These are phyloP conservation scores for Brettanomyces anomalus DNA, from an alignment of 805 yeast species.

Conservation along the genomic window DNA sequence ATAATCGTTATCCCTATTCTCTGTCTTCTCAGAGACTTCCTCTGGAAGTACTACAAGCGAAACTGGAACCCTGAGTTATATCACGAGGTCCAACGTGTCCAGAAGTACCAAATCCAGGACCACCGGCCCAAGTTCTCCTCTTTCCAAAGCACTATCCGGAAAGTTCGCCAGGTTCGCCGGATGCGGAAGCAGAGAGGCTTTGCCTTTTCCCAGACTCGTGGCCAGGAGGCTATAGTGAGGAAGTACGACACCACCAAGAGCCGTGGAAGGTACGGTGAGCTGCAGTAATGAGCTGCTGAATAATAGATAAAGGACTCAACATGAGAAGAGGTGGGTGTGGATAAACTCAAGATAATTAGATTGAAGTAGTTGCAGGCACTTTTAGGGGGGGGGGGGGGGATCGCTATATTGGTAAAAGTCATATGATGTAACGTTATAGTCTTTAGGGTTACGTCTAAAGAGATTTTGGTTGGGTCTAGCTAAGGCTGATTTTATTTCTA, in stretches of 20 bases:
- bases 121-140: conserved; percentile 94
- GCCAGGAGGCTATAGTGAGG: conserved; percentile 83
- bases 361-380: background rate
- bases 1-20: conserved; percentile 64
- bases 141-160: conserved; percentile 93
- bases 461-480: too few relatives aligned
- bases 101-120: conserved; percentile 87
- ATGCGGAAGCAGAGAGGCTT: conserved; percentile 98
- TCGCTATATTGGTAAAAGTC: too few relatives aligned
- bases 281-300: too few relatives aligned
- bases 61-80: conserved; percentile 87
- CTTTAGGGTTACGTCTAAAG: too few relatives aligned
- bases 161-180: conserved; percentile 95
- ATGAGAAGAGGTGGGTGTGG: background rate
- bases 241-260: conserved; percentile 91
- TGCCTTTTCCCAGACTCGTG: conserved; percentile 95
- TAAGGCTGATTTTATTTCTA: too few relatives aligned
- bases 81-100: conserved; percentile 94
- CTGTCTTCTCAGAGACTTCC: conserved; percentile 78
- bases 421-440: too few relatives aligned
- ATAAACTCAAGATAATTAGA: background rate
- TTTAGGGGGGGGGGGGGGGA: background rate
- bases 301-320: background rate
- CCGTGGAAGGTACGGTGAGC: conserved; percentile 28
- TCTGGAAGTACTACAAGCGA: conserved; percentile 92